These are phyloP conservation scores for Cercis canadensis DNA, from an alignment of 306 rosid species.

Conservation along the genomic window DNA sequence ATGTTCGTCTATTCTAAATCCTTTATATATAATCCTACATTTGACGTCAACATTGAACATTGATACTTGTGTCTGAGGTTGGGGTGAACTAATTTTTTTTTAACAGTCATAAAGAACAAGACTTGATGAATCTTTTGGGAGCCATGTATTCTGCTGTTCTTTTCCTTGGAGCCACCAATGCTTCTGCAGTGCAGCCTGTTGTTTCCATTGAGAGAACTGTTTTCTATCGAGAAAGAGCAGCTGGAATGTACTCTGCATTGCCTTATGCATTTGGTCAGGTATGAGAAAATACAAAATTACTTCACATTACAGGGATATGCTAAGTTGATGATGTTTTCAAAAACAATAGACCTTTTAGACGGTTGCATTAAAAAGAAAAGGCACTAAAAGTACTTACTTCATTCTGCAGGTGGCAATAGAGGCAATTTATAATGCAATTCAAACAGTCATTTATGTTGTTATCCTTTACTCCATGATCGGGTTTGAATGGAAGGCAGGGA, in stretches of 20 bases:
- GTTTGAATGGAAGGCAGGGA: constrained; percentile 52
- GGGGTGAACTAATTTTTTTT: not conserved
- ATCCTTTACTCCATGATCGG: constrained; percentile 73
- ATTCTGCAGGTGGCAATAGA: constrained; percentile 73
- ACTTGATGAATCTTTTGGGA: constrained; percentile 63
- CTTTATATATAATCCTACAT: not conserved
- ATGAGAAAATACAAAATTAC: not conserved
- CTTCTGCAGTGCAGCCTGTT: constrained; percentile 62
- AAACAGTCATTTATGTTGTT: constrained; percentile 48
- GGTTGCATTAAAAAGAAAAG: too few relatives aligned
- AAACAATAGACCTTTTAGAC: too few relatives aligned
- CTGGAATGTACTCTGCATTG: constrained; percentile 59
- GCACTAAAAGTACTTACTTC: not conserved
- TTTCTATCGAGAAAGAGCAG: constrained; percentile 77
- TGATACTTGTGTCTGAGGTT: not conserved
- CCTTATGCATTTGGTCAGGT: constrained; percentile 54
- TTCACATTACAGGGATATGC: too few relatives aligned
- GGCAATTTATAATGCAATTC: constrained; percentile 58
- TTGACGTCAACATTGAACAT: constrained; percentile 6
- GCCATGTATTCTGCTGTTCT: constrained; percentile 62
- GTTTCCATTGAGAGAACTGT: constrained; percentile 68
- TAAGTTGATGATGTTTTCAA: too few relatives aligned
- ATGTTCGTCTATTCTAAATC: too few relatives aligned
- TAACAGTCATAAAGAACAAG: constrained; percentile 39
- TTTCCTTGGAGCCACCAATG: constrained; percentile 58